Conservation (phyloP, 225 moss, liverwort and hornwort species). For the Asterella californica region DNA sequence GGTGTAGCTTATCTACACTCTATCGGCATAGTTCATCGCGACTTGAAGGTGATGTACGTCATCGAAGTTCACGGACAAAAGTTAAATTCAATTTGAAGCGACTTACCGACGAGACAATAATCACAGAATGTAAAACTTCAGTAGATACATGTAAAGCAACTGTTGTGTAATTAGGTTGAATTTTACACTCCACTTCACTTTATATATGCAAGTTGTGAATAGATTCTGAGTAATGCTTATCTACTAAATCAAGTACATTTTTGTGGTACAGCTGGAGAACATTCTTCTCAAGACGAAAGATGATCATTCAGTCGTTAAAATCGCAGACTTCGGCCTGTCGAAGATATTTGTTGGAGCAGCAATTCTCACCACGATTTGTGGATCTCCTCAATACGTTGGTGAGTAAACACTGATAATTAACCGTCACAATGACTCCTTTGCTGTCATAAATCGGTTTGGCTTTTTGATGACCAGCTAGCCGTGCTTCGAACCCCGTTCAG, state of each 20-base stretch:
- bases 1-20: conserved; percentile 82
- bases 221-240: neutral
- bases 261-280: conserved; percentile 67
- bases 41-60: conserved; percentile 56
- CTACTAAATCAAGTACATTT: conserved; percentile 9
- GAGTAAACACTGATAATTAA: conserved; percentile 10
- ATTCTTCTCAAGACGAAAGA: conserved; percentile 67
- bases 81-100: neutral
- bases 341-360: conserved; percentile 72
- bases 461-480: neutral
- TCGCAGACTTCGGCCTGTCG: conserved; percentile 80
- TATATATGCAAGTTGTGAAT: neutral
- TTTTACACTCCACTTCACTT: neutral
- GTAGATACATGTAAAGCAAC: too few species aligned
- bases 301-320: conserved; percentile 70
- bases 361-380: conserved; percentile 78
- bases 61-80: neutral
- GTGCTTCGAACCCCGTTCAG: neutral
- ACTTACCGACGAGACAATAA: conserved; percentile 9
- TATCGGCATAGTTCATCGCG: conserved; percentile 68
- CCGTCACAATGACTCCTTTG: neutral
- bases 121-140: too few species aligned
- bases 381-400: conserved; percentile 95
- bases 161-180: too few species aligned
- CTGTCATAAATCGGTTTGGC: neutral